phyloP scores from a whole-genome alignment of 2,329 filamentous ascomycete species.

The Penicillium polonicum region DNA sequence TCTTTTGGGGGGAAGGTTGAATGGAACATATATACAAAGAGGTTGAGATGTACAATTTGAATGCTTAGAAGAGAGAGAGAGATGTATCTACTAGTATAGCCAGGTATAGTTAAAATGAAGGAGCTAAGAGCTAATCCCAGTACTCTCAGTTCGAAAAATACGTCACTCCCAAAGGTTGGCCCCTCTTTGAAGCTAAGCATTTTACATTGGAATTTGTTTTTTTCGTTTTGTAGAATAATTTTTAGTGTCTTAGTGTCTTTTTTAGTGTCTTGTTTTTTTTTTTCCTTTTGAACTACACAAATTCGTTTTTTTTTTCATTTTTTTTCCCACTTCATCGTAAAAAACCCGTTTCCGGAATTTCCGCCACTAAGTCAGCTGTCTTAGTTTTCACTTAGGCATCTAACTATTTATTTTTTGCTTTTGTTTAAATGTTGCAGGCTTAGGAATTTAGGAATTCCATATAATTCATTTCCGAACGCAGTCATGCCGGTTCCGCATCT shows the following conservation, averaged over 20 bases:
- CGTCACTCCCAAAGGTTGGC: constrained; percentile 11
- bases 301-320: neutral
- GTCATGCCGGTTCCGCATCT: constrained; percentile 39
- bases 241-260: neutral
- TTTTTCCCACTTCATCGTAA: neutral
- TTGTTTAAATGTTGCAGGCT: neutral
- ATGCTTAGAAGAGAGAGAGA: neutral
- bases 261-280: neutral
- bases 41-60: neutral
- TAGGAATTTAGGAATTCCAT: neutral
- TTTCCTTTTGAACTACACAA: neutral
- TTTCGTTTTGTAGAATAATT: neutral
- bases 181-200: constrained; percentile 11
- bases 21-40: neutral
- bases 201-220: neutral
- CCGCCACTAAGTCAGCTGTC: constrained; percentile 3
- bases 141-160: constrained; percentile 3
- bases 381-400: neutral
- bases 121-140: neutral
- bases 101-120: no score
- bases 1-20: neutral
- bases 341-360: constrained; percentile 1
- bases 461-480: constrained; percentile 22
- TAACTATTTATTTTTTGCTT: neutral
- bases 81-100: no score